Conservation (phyloP, 495 filamentous ascomycete species). For the Endocarpon pusillum region DNA sequence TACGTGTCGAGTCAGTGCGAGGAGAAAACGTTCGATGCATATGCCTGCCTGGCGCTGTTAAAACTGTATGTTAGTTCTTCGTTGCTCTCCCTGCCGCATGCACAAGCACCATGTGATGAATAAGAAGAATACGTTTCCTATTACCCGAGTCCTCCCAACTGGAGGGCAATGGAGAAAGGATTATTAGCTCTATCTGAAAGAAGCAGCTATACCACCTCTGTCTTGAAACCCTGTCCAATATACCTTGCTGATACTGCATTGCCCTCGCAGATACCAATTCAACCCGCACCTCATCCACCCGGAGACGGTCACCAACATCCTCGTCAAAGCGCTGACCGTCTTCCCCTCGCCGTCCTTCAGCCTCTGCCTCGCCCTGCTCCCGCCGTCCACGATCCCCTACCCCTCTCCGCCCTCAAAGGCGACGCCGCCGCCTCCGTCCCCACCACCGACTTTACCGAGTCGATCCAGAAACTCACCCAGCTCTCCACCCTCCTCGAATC, state of each 20-base stretch:
- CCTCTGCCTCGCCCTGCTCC: conserved; percentile 83
- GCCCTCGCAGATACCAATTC: conserved; percentile 87
- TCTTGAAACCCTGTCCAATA: conserved; percentile 2
- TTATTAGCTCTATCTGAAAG: conserved; percentile 52
- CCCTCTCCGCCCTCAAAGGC: conserved; percentile 25
- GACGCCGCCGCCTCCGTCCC: conserved; percentile 45
- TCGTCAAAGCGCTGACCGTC: conserved; percentile 91
- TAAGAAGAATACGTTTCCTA: conserved; percentile 73
- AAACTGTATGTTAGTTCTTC: conserved; percentile 68
- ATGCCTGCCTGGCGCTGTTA: conserved; percentile 85
- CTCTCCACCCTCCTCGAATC: conserved; percentile 75
- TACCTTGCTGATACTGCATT: conserved; percentile 7
- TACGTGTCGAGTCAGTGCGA: conserved; percentile 94
- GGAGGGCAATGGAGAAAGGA: conserved; percentile 3
- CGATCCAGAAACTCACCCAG: conserved; percentile 69
- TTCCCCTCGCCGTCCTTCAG: conserved; percentile 95
- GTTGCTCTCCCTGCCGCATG: conserved; percentile 2
- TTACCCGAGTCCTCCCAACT: conserved; percentile 58
- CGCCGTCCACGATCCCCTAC: conserved; percentile 50
- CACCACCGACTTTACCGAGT: conserved; percentile 53
- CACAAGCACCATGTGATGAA: not conserved
- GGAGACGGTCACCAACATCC: conserved; percentile 94
- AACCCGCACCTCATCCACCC: conserved; percentile 95
- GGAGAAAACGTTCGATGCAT: conserved; percentile 80
- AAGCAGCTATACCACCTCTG: not conserved